Evolutionary conservation across 2,329 filamentous ascomycete genomes (phyloP).

Genomic region (Clonostachys rhizophaga): DNA sequence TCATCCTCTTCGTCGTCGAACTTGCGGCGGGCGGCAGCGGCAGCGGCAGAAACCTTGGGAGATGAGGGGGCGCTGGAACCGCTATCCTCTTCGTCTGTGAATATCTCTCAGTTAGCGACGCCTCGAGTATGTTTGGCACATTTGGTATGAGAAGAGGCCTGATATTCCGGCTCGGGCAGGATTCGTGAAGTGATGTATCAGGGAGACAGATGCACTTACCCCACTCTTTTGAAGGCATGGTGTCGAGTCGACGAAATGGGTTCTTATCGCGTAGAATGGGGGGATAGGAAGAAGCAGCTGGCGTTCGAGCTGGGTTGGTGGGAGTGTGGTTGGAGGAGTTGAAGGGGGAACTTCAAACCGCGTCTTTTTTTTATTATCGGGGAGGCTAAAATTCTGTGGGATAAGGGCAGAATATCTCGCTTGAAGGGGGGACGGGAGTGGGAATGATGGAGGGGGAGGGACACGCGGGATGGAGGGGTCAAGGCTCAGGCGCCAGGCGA

Average conservation of each 20-base stretch:
- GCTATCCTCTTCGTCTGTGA: conserved; percentile 32
- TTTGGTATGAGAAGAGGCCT: background rate
- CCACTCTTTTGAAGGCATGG: conserved; percentile 29
- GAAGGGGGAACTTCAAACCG: no score
- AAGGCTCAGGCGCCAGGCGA: no score
- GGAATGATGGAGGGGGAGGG: no score
- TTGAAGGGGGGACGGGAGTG: no score
- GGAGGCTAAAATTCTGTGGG: no score
- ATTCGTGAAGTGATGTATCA: background rate
- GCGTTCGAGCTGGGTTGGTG: no score
- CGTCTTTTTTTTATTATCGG: no score
- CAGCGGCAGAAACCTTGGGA: conserved; percentile 15
- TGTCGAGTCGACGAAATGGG: conserved; percentile 13
- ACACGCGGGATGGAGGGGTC: no score
- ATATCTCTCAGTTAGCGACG: conserved; percentile 11
- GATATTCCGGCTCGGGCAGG: background rate
- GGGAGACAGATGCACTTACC: conserved; percentile 2
- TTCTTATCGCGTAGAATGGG: background rate
- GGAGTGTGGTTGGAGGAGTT: no score
- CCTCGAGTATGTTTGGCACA: no score
- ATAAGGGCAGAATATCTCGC: no score
- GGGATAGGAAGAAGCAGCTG: no score
- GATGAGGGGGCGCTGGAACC: conserved; percentile 28
- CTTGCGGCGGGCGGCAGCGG: conserved; percentile 43
- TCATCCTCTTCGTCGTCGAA: conserved; percentile 93